Evolutionary conservation across 2,329 filamentous ascomycete genomes (phyloP), one percentile per base, ranked within the genome.

Genomic region (Talaromyces funiculosus): DNA sequence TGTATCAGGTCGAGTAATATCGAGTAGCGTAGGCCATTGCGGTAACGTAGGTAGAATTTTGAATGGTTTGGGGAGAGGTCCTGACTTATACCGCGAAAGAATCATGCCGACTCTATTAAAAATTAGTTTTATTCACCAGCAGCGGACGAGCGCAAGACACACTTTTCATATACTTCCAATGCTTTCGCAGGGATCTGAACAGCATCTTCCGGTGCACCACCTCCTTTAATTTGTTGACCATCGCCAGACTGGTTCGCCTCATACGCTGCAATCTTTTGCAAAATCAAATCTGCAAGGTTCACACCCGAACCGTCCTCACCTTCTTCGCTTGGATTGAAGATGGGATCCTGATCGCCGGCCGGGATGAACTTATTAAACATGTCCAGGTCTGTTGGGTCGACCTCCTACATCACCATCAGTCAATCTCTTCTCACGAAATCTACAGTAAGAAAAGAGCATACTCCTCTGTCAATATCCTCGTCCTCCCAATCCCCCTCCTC

Each of bases 1-100:
- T 63, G 77, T 77, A 63, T 94, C 88, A 4, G 93, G 92, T 31
- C 86, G 84, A n/a, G 92, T 96, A 59, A 96, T 85, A 64, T 87
- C 82, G 67, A 96, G 84, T 38, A 96, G 89, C 20, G 91, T 89
- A 71, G 94, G 90, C 92, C 92, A 97, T 69, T 94, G 86, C 7
- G 92, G 92, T 14, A 97, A 85, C 0, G 92, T 92, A 2, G 94
- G 94, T 8, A 99, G 83, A 65, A 97, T 92, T 77, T 97, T 97
- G 82, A 99, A 96, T 0, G 93, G 93, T 76, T 99, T 99, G 20
- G 94, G 94, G 33, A 99, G 83, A 66, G 93, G 93, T n/a, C 94
- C 94, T 14, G 90, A 93, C 77, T 96, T 96, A 80, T 96, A 97
- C 65, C 93, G 86, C 26, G 90, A 92, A 62, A 99, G 83, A 63